Evolutionary conservation across 306 rosid genomes (phyloP).

Genomic region (Carpinus fangiana): DNA sequence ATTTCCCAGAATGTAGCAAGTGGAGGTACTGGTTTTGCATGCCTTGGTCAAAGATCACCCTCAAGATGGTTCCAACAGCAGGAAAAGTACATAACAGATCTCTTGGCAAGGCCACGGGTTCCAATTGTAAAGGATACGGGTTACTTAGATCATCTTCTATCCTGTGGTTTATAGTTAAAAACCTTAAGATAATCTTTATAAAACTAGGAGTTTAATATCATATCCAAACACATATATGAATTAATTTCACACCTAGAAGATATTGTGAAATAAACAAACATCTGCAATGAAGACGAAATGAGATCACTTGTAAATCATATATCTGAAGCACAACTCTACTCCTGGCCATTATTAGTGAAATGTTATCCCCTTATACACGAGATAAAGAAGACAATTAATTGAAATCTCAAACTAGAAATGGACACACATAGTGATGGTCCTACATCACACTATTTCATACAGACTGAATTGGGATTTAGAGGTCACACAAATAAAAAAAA

Average conservation of each 20-base stretch:
- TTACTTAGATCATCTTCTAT: constrained; percentile 49
- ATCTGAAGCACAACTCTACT: not conserved
- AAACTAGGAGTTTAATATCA: constrained; percentile 8
- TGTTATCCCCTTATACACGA: not conserved
- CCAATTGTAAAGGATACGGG: constrained; percentile 51
- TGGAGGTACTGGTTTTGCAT: constrained; percentile 30
- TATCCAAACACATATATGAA: not conserved
- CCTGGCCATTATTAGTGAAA: not conserved
- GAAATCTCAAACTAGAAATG: not conserved
- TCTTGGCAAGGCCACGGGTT: constrained; percentile 37
- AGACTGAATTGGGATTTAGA: not conserved
- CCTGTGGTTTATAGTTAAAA: constrained; percentile 42
- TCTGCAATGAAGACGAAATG: not conserved
- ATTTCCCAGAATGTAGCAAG: constrained; percentile 40
- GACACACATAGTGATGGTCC: not conserved
- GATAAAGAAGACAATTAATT: not conserved
- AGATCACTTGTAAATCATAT: constrained; percentile 1
- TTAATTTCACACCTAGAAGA: constrained; percentile 5
- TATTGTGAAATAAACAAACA: not conserved
- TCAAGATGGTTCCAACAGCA: constrained; percentile 52
- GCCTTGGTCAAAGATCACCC: constrained; percentile 38
- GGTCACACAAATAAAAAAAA: not conserved
- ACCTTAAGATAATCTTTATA: not conserved
- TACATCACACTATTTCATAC: not conserved
- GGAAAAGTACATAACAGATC: constrained; percentile 55